A percentile compares a stretch with the other conserved stretches of the same genome.
phyloP scores from a whole-genome alignment of 306 rosid genomes.

The Rosa rugosa region DNA sequence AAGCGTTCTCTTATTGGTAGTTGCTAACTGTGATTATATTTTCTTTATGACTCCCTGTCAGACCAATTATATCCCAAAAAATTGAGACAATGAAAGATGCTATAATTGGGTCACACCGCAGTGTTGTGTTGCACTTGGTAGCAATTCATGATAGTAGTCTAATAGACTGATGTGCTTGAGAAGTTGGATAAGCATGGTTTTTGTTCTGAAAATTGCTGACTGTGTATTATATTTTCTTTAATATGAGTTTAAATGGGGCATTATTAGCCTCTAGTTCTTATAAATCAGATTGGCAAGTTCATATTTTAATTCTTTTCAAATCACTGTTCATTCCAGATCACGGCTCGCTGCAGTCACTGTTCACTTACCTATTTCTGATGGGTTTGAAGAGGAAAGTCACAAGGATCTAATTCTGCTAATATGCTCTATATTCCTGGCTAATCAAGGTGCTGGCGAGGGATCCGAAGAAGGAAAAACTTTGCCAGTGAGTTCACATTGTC shows the following conservation, averaged over 20 bases:
- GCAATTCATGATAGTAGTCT: neutral
- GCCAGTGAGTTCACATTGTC: conserved; percentile 46
- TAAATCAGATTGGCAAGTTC: neutral
- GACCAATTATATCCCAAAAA: neutral
- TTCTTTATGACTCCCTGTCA: neutral
- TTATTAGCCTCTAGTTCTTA: neutral
- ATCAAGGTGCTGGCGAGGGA: conserved; percentile 77
- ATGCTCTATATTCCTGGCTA: conserved; percentile 91
- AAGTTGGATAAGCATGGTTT: neutral
- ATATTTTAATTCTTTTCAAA: neutral
- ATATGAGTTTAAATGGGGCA: neutral
- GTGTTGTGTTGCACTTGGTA: neutral
- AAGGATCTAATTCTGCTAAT: conserved; percentile 54
- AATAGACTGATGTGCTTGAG: neutral
- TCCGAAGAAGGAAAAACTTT: conserved; percentile 55
- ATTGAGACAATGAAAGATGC: neutral
- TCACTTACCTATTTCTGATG: conserved; percentile 39
- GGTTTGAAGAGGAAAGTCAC: conserved; percentile 47
- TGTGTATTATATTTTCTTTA: neutral
- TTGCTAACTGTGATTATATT: no score
- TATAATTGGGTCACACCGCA: neutral
- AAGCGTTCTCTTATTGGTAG: neutral
- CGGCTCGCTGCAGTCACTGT: conserved; percentile 56
- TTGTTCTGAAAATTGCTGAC: neutral
- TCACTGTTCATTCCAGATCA: conserved; percentile 37